These are phyloP conservation scores for Apiotrichum montevideense DNA, from an alignment of 1,284 basidiomycete genomes.

Conservation along the genomic window DNA sequence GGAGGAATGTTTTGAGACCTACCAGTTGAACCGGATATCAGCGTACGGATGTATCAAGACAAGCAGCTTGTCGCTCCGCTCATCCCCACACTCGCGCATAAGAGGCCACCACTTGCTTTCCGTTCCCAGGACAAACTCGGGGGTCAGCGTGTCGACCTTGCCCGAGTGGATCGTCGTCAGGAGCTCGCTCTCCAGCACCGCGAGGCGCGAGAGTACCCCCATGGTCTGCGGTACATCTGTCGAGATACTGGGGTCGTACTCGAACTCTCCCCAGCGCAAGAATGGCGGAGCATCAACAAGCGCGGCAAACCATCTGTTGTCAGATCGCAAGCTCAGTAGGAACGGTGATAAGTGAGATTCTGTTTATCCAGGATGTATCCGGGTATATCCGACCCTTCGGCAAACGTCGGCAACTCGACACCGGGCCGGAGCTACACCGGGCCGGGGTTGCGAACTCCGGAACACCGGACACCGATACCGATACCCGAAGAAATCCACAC, in stretches of 20 bases:
- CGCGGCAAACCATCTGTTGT: conserved; percentile 17
- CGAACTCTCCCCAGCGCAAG: conserved; percentile 18
- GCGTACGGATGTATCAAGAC: conserved; percentile 18
- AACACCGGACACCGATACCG: no score
- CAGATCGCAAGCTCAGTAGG: not conserved
- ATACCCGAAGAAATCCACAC: no score
- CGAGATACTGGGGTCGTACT: conserved; percentile 19
- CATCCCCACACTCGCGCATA: conserved; percentile 15
- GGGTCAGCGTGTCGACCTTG: conserved; percentile 20
- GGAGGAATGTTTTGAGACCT: conserved; percentile 12
- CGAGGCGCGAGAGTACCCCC: conserved; percentile 17
- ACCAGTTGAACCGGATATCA: conserved; percentile 26
- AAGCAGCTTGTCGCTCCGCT: conserved; percentile 9
- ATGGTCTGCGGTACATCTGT: conserved; percentile 11
- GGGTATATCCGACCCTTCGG: no score
- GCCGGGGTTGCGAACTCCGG: no score
- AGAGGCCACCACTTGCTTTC: conserved; percentile 20
- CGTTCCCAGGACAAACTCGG: conserved; percentile 20
- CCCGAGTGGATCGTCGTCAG: conserved; percentile 21
- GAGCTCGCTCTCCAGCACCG: conserved; percentile 18
- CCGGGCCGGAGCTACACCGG: no score
- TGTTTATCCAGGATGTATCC: no score
- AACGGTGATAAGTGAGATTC: no score
- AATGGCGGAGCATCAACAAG: conserved; percentile 15
- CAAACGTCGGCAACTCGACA: no score